phyloP scores from a whole-genome alignment of 2,329 filamentous ascomycete species.

The Aspergillus melleus region DNA sequence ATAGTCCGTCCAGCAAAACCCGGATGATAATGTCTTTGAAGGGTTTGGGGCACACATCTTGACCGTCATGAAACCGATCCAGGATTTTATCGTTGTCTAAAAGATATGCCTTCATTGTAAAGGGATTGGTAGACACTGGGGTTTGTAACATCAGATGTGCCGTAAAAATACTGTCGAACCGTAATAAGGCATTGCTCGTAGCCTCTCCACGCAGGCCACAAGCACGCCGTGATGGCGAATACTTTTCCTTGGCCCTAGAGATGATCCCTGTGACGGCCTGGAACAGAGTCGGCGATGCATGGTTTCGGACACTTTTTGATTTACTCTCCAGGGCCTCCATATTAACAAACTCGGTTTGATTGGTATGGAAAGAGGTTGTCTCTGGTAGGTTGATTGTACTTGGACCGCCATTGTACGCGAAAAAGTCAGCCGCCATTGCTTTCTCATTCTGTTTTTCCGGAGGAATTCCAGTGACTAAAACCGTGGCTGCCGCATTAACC shows the following conservation, averaged over 20 bases:
- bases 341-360: background rate
- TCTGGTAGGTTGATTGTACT: constrained; percentile 1
- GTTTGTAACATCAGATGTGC: constrained; percentile 14
- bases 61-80: background rate
- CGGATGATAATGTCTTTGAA: background rate
- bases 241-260: background rate
- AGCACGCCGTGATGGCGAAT: background rate
- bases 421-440: background rate
- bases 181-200: constrained; percentile 14
- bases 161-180: constrained; percentile 11
- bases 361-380: background rate
- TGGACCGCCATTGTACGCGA: background rate
- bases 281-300: no score
- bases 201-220: background rate
- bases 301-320: no score
- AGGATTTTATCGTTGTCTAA: background rate
- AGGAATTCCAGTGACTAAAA: constrained; percentile 35
- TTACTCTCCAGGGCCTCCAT: no score
- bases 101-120: constrained; percentile 7
- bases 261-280: no score
- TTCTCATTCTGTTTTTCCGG: background rate
- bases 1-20: background rate
- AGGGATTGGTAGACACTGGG: constrained; percentile 19
- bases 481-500: constrained; percentile 29
- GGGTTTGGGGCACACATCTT: no score